phyloP scores from a whole-genome alignment of 305 asterid genomes.

The Fraxinus dipetala region DNA sequence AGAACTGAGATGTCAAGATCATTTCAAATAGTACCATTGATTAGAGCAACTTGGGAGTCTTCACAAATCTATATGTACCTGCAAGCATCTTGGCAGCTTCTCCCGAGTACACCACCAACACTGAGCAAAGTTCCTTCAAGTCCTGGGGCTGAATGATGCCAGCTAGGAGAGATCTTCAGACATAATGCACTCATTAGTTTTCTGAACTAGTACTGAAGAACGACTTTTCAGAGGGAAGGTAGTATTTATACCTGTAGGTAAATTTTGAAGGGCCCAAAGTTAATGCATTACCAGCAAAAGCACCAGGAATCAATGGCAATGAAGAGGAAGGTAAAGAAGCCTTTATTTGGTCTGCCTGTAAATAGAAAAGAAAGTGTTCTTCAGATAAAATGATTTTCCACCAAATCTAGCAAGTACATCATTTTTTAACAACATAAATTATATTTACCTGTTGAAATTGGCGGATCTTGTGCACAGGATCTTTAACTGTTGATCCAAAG shows the following conservation, averaged over 20 bases:
- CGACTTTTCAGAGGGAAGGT: slow-evolving; percentile 18
- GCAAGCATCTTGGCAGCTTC: slow-evolving; percentile 86
- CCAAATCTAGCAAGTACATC: not conserved
- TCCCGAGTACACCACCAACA: slow-evolving; percentile 80
- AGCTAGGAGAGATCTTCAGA: slow-evolving; percentile 84
- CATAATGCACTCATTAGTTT: slow-evolving; percentile 38
- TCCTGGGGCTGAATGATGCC: slow-evolving; percentile 93
- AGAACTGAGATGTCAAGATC: not conserved
- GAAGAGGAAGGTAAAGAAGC: slow-evolving; percentile 56
- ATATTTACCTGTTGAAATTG: not conserved
- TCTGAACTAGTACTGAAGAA: slow-evolving; percentile 23
- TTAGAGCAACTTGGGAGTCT: not conserved
- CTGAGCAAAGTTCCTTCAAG: slow-evolving; percentile 92
- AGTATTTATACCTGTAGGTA: slow-evolving; percentile 67
- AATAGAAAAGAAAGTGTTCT: slow-evolving; percentile 9
- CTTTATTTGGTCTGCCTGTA: slow-evolving; percentile 65
- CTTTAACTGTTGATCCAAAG: slow-evolving; percentile 18
- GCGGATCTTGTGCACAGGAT: slow-evolving; percentile 21
- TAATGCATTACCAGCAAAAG: slow-evolving; percentile 53
- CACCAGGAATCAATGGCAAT: slow-evolving; percentile 48
- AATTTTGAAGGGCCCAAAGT: slow-evolving; percentile 78
- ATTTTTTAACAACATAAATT: not conserved
- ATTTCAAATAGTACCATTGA: not conserved
- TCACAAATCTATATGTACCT: slow-evolving; percentile 46
- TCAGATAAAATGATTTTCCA: slow-evolving; percentile 2